These are phyloP conservation scores for Mortierella sp. DNA, from an alignment of 371 early-diverging fungal species.

Conservation along the genomic window DNA sequence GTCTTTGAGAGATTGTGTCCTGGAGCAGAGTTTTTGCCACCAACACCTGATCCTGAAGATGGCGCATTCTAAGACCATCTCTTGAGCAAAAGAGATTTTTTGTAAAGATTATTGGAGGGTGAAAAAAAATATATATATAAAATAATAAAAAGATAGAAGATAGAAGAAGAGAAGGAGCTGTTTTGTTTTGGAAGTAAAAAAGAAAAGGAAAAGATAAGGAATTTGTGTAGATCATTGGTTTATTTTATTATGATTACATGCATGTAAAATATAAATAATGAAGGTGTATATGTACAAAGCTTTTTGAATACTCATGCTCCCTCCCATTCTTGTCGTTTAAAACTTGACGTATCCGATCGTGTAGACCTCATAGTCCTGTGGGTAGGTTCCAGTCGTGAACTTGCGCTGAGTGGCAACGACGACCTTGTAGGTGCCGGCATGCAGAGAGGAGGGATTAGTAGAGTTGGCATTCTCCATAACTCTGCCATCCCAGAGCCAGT, in stretches of 20 bases:
- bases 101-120: not conserved
- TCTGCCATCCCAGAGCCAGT: constrained; percentile 31
- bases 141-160: no score
- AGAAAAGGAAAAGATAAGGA: no score
- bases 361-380: constrained; percentile 5
- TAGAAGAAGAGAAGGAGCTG: not conserved
- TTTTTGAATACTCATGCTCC: no score
- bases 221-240: no score
- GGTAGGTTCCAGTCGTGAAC: constrained; percentile 45
- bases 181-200: no score
- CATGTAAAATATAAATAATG: no score
- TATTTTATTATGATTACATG: no score
- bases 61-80: constrained; percentile 2
- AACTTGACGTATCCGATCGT: not conserved
- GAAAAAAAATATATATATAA: not conserved
- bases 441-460: constrained; percentile 9
- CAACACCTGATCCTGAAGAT: constrained; percentile 63
- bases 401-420: constrained; percentile 47
- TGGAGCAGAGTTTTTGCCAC: constrained; percentile 70
- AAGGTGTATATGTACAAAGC: not conserved
- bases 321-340: no score
- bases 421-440: constrained; percentile 27
- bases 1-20: constrained; percentile 63
- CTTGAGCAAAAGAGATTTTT: not conserved
- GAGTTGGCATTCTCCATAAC: constrained; percentile 15